Conservation (phyloP, 2,329 filamentous ascomycete genomes). For the Penicillium glabrum region DNA sequence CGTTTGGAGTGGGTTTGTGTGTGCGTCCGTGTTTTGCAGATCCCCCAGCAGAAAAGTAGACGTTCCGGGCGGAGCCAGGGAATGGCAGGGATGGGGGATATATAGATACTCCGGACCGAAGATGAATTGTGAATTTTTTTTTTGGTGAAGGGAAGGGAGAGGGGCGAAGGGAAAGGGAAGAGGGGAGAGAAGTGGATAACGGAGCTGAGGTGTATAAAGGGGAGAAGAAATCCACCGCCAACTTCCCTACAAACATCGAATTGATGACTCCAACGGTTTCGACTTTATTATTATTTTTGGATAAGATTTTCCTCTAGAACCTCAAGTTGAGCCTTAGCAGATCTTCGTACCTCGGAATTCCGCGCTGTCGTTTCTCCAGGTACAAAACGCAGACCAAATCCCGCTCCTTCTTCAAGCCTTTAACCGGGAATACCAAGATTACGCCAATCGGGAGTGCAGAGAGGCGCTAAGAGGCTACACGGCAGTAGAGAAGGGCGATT, state of each 20-base stretch:
- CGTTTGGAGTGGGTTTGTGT: slow-evolving; percentile 18
- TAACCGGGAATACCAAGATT: slow-evolving; percentile 9
- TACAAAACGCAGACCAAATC: not conserved
- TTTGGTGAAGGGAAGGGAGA: slow-evolving; percentile 7
- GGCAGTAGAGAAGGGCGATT: not conserved
- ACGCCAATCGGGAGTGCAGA: slow-evolving; percentile 4
- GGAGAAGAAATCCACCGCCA: slow-evolving; percentile 4
- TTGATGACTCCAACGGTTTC: slow-evolving; percentile 4
- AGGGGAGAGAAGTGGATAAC: slow-evolving; percentile 20
- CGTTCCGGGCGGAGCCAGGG: not conserved
- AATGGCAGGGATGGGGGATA: not conserved
- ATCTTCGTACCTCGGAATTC: not conserved
- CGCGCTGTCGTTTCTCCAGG: not conserved
- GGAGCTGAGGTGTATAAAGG: slow-evolving; percentile 18
- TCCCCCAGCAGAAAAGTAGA: not conserved
- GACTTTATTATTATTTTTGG: not conserved
- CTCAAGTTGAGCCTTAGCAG: not conserved
- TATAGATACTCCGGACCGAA: not conserved
- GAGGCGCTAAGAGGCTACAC: not conserved
- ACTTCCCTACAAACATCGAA: not conserved
- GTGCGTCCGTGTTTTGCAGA: slow-evolving; percentile 12
- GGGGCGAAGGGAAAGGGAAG: slow-evolving; percentile 3
- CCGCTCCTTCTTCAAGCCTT: slow-evolving; percentile 2
- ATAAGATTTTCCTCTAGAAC: not conserved
- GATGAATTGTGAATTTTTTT: not conserved